Evolutionary conservation across 371 early-diverging fungal genomes (phyloP), one percentile per base, ranked within the genome.

Genomic region (Saksenaea oblongispora): DNA sequence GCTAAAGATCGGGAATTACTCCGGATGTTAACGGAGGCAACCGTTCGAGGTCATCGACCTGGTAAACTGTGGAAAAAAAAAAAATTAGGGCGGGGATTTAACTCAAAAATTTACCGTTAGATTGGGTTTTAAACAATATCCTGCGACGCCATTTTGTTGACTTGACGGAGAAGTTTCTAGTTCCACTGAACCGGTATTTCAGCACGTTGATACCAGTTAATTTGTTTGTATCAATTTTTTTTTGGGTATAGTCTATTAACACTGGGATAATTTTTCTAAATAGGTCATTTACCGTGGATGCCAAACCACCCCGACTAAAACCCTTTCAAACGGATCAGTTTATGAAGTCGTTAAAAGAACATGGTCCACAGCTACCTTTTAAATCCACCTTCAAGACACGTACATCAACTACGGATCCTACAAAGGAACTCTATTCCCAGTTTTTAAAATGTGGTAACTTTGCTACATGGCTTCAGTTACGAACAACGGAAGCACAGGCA

Each of bases 371-470:
- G 59, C 62, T 81, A n/a, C 78, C 79, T 2, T 83, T 83, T 37
- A 83, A 82, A 71, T 75, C 80, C 0, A 76, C 80, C 9, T 80
- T 83, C 62, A 78, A 79, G 55, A 77, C 82, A n/a, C 74, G 79
- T 26, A 76, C 76, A 27, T 66, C 75, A 7, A 71, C 74, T 1
- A 64, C 72, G 11, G 89, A 65, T 61, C 78, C 77, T 0, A 71
- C 69, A 51, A 78, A 79, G 53, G 92, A 91, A 55, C 82, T 98
- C 34, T 98, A 98, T 73, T 70, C 83, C 34, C 90, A 87, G 59
- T 98, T 98, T 71, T 73, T 97, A 44, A 90, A 89, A 70, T 95
- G 95, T 53, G 92, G 95, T 59, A 95, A 95, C 66, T 98, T 98
- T 86, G 95, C 95, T 7, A 88, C 95, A 14, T 98, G 98, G 98